Conservation (phyloP, 768 basidiomycete species). For the Boletus sp. region DNA sequence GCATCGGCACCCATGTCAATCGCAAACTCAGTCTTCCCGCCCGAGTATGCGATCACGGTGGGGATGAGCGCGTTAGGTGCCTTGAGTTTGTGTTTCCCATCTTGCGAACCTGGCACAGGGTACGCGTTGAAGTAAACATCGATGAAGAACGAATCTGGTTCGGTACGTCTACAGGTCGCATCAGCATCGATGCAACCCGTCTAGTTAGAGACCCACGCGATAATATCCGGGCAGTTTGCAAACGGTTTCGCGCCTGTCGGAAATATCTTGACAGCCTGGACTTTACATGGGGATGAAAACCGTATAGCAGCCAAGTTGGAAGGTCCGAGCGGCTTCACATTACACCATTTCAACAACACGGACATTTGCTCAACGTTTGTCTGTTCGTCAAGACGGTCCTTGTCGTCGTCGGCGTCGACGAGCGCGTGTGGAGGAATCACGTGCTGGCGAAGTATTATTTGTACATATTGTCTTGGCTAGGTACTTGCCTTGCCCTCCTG, state of each 20-base stretch:
- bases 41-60: slow-evolving; percentile 67
- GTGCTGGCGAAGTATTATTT: slow-evolving; percentile 12
- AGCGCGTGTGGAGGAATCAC: slow-evolving; percentile 9
- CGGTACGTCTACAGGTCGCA: slow-evolving; percentile 49
- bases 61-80: slow-evolving; percentile 70
- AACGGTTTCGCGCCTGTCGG: slow-evolving; percentile 67
- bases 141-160: slow-evolving; percentile 70
- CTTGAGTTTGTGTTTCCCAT: slow-evolving; percentile 56
- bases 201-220: slow-evolving; percentile 48
- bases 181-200: neutral
- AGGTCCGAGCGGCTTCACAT: slow-evolving; percentile 53
- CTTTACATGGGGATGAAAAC: slow-evolving; percentile 63
- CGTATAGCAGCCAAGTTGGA: slow-evolving; percentile 65
- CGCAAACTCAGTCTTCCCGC: slow-evolving; percentile 60
- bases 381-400: neutral
- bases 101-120: slow-evolving; percentile 40
- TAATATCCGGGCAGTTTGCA: slow-evolving; percentile 50
- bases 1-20: slow-evolving; percentile 73
- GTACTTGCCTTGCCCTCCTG: neutral
- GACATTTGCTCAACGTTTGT: neutral
- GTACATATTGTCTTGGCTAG: slow-evolving; percentile 4
- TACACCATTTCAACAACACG: slow-evolving; percentile 69
- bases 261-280: slow-evolving; percentile 67
- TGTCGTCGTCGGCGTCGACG: neutral
- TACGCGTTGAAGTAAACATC: slow-evolving; percentile 76